Base-by-base conservation (phyloP, 192 early-diverging fungal genomes). In the Backusella psychrophila region DNA sequence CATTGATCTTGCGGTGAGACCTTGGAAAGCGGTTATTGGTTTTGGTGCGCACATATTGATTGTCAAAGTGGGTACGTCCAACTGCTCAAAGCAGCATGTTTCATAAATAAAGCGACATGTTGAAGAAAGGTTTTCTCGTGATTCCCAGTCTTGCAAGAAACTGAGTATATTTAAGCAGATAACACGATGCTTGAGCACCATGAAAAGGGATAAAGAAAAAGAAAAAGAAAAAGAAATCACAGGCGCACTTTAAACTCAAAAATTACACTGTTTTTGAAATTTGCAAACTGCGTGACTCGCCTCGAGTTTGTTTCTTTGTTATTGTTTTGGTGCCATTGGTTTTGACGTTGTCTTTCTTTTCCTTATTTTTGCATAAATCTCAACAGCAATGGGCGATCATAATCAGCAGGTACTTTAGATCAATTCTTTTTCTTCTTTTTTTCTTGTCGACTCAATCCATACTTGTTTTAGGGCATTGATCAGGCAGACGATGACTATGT, bases 401-500 rank as follows among this genome's bases (percentile, higher is more conserved):
- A 49, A 49, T 7, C 46, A n/a, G 6, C 46, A 49, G 46, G 46
- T 49, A 49, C 17, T 49, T 49, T 49, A n/a, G 17, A 17, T 49
- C 46, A 2, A 33, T 33, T 33, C 33, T 33, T 33, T 33, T 33
- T 3, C 3, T 33, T 33, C 33, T 33, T 49, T 33, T 49, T n/a
- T 19, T 49, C 6, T 49, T 19, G n/a, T 49, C 6, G n/a, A 21
- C 42, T 17, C 15, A 49, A 7, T n/a, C 19, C 46, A 4, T 49
- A n/a, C 6, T 49, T 49, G 5, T 5, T 21, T 6, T 49, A 49
- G 46, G 46, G n/a, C 4, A 1, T 7, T 19, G 46, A 49, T 49
- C 46, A n/a, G 46, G 46, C n/a, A 63, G 85, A 85, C 8, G 90
- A 91, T 12, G 84, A 90, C 68, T 94, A 93, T 74, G 88, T 89